These are phyloP conservation scores for Hymenoscyphus repandus DNA, from an alignment of 2,329 filamentous ascomycete genomes.

Conservation along the genomic window DNA sequence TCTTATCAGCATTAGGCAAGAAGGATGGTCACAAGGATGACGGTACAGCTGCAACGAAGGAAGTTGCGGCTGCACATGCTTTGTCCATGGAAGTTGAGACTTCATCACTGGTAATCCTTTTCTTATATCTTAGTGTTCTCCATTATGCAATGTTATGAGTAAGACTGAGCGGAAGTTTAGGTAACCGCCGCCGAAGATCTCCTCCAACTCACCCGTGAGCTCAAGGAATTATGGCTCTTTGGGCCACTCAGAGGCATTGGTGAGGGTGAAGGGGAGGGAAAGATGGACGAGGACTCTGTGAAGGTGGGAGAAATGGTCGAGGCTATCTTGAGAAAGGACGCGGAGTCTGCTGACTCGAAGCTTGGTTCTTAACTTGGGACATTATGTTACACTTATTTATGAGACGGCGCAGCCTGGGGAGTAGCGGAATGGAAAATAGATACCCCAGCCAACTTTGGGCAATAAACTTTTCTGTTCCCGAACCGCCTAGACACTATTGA, in stretches of 20 bases:
- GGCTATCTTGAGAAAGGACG: slow-evolving; percentile 13
- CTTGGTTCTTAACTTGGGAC: neutral
- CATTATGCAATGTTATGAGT: neutral
- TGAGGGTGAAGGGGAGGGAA: slow-evolving; percentile 36
- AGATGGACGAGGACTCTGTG: slow-evolving; percentile 36
- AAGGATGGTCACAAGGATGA: slow-evolving; percentile 24
- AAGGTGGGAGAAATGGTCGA: slow-evolving; percentile 27
- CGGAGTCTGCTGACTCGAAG: neutral
- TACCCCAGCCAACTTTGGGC: neutral
- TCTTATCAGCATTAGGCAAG: slow-evolving; percentile 14
- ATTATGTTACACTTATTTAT: no score
- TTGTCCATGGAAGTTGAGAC: slow-evolving; percentile 32
- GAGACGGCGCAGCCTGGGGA: neutral
- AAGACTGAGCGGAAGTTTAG: slow-evolving; percentile 13
- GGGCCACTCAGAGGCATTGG: slow-evolving; percentile 41
- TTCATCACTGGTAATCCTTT: slow-evolving; percentile 25
- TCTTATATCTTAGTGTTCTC: neutral
- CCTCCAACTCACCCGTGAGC: slow-evolving; percentile 40
- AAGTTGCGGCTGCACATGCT: slow-evolving; percentile 28
- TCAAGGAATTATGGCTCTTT: slow-evolving; percentile 46
- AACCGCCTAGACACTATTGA: neutral
- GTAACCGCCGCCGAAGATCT: slow-evolving; percentile 37
- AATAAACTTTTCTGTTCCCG: neutral
- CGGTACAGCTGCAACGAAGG: slow-evolving; percentile 19
- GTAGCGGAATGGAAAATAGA: neutral